Evolutionary conservation across 176 grass and related monocot species (phyloP).

Genomic region (Cymbopogon citratus): DNA sequence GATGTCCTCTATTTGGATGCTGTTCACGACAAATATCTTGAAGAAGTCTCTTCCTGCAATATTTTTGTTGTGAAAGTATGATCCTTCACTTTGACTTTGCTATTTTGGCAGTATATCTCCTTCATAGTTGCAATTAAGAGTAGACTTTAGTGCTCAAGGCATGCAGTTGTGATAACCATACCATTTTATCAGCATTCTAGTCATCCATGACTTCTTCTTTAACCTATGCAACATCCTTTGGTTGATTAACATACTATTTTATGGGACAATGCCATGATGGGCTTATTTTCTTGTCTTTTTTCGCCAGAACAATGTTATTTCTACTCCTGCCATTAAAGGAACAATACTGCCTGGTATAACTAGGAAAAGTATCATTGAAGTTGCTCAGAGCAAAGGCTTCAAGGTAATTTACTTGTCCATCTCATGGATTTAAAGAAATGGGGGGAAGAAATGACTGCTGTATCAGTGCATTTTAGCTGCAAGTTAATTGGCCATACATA

Average conservation of each 20-base stretch:
- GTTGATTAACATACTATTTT: neutral
- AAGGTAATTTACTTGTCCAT: constrained; percentile 43
- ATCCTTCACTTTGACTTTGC: constrained; percentile 3
- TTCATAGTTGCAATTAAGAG: neutral
- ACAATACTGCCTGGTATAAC: constrained; percentile 94
- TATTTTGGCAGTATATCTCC: neutral
- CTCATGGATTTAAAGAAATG: neutral
- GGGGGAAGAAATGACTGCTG: neutral
- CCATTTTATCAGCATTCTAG: neutral
- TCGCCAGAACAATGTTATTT: constrained; percentile 64
- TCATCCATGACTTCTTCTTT: neutral
- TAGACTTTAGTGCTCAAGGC: neutral
- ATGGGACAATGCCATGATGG: neutral
- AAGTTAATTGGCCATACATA: neutral
- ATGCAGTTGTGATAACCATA: neutral
- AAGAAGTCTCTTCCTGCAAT: constrained; percentile 95
- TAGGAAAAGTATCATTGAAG: constrained; percentile 85
- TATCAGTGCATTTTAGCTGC: neutral
- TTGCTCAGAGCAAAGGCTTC: constrained; percentile 67
- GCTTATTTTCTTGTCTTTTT: neutral
- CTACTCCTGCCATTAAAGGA: constrained; percentile 68
- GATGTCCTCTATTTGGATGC: constrained; percentile 85
- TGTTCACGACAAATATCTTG: constrained; percentile 81
- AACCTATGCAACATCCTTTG: neutral
- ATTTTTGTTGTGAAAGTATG: constrained; percentile 88